A percentile compares a stretch with the other conserved stretches of the same genome.
phyloP scores from a whole-genome alignment of 2,329 filamentous ascomycete species.

The Seiridium unicorne region DNA sequence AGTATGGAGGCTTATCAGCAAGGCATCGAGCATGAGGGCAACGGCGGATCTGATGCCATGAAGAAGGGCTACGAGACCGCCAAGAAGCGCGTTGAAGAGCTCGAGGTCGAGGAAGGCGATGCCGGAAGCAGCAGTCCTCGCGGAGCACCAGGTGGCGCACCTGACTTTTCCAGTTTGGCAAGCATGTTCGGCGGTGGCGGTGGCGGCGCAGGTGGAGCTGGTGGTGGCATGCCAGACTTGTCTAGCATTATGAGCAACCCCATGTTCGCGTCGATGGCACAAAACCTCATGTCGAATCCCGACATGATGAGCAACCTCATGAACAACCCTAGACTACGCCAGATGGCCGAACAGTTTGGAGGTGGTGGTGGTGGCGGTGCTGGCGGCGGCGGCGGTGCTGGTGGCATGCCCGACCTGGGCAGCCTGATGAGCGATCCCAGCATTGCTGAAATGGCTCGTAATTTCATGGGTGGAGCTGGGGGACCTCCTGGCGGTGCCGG shows the following conservation, averaged over 20 bases:
- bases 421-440: constrained; percentile 88
- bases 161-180: constrained; percentile 68
- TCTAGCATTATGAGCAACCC: constrained; percentile 91
- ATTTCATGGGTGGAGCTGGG: constrained; percentile 32
- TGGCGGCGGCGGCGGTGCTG: constrained; percentile 58
- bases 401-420: constrained; percentile 86
- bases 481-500: constrained; percentile 16
- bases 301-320: constrained; percentile 89
- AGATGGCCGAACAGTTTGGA: constrained; percentile 82
- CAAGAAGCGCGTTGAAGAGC: constrained; percentile 80
- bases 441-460: constrained; percentile 75
- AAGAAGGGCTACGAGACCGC: constrained; percentile 95
- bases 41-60: constrained; percentile 94
- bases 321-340: constrained; percentile 84
- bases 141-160: constrained; percentile 60
- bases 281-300: constrained; percentile 96
- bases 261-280: constrained; percentile 97
- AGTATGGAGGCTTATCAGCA: constrained; percentile 92
- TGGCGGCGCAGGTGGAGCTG: constrained; percentile 52
- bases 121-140: constrained; percentile 45
- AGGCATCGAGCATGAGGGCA: constrained; percentile 92
- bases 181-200: constrained; percentile 67
- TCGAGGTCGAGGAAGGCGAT: constrained; percentile 54
- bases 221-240: constrained; percentile 85
- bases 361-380: constrained; percentile 60